Conservation (phyloP, 2,329 filamentous ascomycete species). For the Pseudogymnoascus sp. region DNA sequence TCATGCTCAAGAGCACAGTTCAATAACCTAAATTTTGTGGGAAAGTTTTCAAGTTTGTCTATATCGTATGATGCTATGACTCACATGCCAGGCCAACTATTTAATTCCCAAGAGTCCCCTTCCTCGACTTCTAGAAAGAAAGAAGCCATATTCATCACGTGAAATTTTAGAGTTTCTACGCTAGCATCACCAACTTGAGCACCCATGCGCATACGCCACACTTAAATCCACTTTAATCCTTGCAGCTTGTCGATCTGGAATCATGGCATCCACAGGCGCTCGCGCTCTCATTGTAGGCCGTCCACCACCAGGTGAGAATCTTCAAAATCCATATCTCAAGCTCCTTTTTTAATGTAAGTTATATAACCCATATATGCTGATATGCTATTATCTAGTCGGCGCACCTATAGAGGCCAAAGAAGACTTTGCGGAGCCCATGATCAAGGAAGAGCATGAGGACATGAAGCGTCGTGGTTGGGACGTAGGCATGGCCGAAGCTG, state of each 20-base stretch:
- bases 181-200: not conserved
- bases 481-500: not conserved
- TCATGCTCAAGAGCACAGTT: not conserved
- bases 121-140: not conserved
- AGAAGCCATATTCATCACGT: not conserved
- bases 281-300: not conserved
- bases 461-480: not conserved
- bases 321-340: not conserved
- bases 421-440: not conserved
- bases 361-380: not conserved
- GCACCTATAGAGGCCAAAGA: not conserved
- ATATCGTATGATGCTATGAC: not conserved
- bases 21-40: not conserved
- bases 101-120: not conserved
- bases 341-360: not conserved
- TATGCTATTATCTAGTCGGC: not conserved
- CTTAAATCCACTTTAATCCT: not conserved
- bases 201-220: not conserved
- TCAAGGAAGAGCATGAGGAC: not conserved
- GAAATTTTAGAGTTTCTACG: not conserved
- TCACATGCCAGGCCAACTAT: not conserved
- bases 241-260: not conserved
- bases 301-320: not conserved
- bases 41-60: not conserved
- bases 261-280: not conserved